Percentiles rank a stretch among this genome's conserved stretches.
These are phyloP conservation scores for Aegle marmelos DNA, from an alignment of 345 rosid genomes.

Conservation along the genomic window DNA sequence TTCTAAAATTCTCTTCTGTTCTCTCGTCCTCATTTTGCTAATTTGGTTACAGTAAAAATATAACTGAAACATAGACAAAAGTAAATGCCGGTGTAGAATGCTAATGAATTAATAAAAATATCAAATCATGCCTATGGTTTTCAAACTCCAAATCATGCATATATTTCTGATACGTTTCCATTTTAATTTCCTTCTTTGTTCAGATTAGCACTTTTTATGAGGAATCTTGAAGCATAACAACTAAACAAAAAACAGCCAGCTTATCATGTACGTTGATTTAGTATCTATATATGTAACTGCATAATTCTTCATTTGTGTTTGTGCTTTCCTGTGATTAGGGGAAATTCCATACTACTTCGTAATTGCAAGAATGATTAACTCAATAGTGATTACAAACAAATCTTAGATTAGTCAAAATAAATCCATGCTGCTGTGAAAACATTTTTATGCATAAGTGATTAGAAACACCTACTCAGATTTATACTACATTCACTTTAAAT, in stretches of 20 bases:
- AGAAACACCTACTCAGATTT: too few relatives aligned
- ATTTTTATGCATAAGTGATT: too few relatives aligned
- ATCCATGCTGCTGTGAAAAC: not conserved
- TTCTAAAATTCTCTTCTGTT: not conserved
- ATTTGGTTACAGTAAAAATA: not conserved
- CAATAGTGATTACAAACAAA: not conserved
- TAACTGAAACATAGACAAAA: constrained; percentile 6
- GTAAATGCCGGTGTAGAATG: not conserved
- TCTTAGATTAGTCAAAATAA: not conserved
- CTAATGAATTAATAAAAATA: not conserved
- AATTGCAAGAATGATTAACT: not conserved
- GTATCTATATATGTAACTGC: not conserved
- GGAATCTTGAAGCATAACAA: not conserved
- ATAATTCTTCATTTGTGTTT: too few relatives aligned
- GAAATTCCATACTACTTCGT: not conserved
- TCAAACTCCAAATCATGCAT: too few relatives aligned
- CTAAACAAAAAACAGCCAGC: not conserved
- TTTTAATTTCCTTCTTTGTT: not conserved
- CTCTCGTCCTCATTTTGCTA: not conserved
- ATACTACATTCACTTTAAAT: too few relatives aligned
- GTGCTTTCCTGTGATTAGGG: too few relatives aligned
- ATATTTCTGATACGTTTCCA: constrained; percentile 14
- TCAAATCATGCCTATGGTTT: too few relatives aligned
- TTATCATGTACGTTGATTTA: not conserved
- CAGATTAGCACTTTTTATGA: not conserved